Base-by-base conservation (phyloP, 2,329 filamentous ascomycete species). In the Talaromyces sp. region DNA sequence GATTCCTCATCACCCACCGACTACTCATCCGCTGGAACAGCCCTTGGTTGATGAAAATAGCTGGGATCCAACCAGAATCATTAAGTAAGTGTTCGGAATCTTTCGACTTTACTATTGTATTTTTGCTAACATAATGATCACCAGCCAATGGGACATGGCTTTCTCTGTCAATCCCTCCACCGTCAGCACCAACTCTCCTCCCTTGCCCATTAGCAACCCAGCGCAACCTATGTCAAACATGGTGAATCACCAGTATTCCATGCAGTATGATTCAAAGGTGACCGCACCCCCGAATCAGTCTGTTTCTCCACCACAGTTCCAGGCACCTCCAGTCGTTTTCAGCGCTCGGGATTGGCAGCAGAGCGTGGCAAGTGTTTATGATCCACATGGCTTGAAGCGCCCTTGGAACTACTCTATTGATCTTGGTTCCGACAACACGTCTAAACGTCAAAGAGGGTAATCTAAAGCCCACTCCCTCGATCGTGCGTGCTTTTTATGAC, bases 81-180 rank as follows among this genome's bases (percentile, higher is more conserved):
- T 96, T 81, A 90, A 93, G 91, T 96, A 83, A 81, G 90, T 83
- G 30, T 36, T 10, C 19, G 43, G 8, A n/a, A 20, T 22, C 29
- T 14, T 42, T 27, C 17, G 40, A 27, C 68, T 56, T 30, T 30
- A 13, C 19, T 17, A 17, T 27, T 27, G 19, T 41, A 17, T 14
- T 20, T 27, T 52, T 47, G 49, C 64, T 74, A 61, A 78, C 56
- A 33, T 47, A 32, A 1, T 24, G 24, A 17, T 22, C 19, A 33
- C 46, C 13, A 96, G 92, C 73, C 91, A 96, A 79, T 97, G 93
- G 92, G 92, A 96, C 74, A 87, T 89, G 68, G 92, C 93, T 61
- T 97, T 97, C 77, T 90, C 91, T 79, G 89, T 87, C 72, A 85
- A 84, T 54, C 74, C 77, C 61, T 72, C 75, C 10, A 66, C 63